Conservation (phyloP, 2,329 filamentous ascomycete species). For the Aspergillus tamarii region DNA sequence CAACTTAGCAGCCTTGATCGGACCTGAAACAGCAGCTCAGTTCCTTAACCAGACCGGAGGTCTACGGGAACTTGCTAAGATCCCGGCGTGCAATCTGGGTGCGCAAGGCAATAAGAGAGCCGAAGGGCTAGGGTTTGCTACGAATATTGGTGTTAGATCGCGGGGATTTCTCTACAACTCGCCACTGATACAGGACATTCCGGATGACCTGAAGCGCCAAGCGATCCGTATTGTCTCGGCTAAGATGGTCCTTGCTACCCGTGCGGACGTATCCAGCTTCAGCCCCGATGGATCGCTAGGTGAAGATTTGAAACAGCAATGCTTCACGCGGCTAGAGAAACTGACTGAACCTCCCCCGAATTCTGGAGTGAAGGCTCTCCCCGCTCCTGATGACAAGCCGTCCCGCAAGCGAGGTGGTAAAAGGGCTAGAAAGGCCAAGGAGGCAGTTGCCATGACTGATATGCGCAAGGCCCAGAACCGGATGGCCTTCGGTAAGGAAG, state of each 20-base stretch:
- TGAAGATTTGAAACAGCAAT: conserved; percentile 78
- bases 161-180: conserved; percentile 95
- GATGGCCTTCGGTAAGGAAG: conserved; percentile 93
- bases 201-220: conserved; percentile 84
- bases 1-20: conserved; percentile 87
- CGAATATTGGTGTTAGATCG: conserved; percentile 86
- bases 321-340: conserved; percentile 85
- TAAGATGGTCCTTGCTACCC: conserved; percentile 90
- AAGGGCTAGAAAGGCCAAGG: conserved; percentile 90
- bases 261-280: conserved; percentile 83
- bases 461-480: conserved; percentile 94
- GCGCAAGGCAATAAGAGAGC: conserved; percentile 90
- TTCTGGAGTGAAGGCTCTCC: conserved; percentile 82
- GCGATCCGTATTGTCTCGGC: conserved; percentile 93
- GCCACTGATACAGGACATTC: conserved; percentile 81
- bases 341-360: conserved; percentile 89
- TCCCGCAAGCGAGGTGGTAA: conserved; percentile 89
- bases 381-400: conserved; percentile 93
- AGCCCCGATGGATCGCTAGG: conserved; percentile 81
- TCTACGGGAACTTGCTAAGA: conserved; percentile 84
- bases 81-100: conserved; percentile 88
- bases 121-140: conserved; percentile 79
- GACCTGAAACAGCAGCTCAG: conserved; percentile 90
- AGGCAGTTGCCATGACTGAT: conserved; percentile 95
- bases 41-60: conserved; percentile 95